These are phyloP conservation scores for Digitaria exilis DNA, from an alignment of 202 grass and related monocot species.

Conservation along the genomic window DNA sequence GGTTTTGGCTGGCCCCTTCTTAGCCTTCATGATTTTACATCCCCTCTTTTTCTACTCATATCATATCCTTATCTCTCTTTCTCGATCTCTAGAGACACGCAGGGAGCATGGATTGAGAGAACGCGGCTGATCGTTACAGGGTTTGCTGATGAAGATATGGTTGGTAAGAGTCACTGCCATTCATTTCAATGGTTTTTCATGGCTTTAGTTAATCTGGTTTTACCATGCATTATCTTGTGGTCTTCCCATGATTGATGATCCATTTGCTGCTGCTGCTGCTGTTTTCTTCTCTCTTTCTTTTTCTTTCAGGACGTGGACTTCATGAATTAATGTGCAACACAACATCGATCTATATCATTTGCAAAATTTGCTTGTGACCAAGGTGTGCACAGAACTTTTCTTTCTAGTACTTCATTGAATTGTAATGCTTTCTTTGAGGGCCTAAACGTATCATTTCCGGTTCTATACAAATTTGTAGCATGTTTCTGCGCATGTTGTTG, in stretches of 20 bases:
- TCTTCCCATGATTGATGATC: conserved; percentile 1
- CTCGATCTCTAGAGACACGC: not conserved
- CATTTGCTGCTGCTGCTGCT: conserved; percentile 35
- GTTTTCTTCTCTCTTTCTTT: not conserved
- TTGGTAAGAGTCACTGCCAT: not conserved
- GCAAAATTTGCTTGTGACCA: not conserved
- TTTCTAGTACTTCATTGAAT: not conserved
- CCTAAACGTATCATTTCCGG: not conserved
- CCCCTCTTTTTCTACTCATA: conserved; percentile 2
- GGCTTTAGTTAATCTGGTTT: not conserved
- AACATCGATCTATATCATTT: no score
- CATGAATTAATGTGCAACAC: conserved; percentile 20
- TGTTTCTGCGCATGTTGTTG: not conserved
- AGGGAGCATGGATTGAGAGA: not conserved
- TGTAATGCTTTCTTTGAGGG: not conserved
- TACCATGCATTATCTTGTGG: conserved; percentile 9
- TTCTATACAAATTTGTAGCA: not conserved
- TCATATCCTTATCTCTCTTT: not conserved
- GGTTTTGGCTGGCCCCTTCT: no score
- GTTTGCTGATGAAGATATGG: conserved; percentile 1
- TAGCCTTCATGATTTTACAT: not conserved
- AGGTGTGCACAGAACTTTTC: not conserved
- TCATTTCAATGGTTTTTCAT: conserved; percentile 9
- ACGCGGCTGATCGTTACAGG: not conserved
- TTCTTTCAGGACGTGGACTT: not conserved